Base-by-base conservation (phyloP, 108 stramenopile species). In the Stephanodiscus minutulus region DNA sequence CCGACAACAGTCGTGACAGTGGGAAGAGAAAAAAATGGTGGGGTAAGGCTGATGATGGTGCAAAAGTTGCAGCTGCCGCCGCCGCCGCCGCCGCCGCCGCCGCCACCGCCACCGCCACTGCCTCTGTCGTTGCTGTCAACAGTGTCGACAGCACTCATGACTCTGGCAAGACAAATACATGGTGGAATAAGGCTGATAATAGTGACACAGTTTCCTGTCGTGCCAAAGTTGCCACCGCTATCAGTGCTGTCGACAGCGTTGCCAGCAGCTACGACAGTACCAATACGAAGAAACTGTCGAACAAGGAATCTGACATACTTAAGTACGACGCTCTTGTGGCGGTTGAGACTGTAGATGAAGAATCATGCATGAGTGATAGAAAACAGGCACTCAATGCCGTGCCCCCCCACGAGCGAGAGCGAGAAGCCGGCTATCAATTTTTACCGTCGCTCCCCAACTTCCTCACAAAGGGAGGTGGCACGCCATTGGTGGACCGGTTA, bases 401-500 rank as follows among this genome's bases (percentile, higher is more conserved):
- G 50, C 22, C 6, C 1, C 20, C 50, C 6, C 1, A 1, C 50
- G 1, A 25, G 20, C 50, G 50, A 52, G 18, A 52, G 18, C 50
- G 6, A 25, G 50, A 6, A 24, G 18, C 50, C 0, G 50, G 22
- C 22, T 20, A 4, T 24, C 22, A 52, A 1, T 21, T 52, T 52
- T 25, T 52, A 10, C 20, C 50, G 1, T 25, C 50, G 10, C n/a
- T 52, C 18, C 24, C 50, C 12, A 52, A 52, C 20, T 52, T 21
- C 20, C 10, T 24, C 25, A 9, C 28, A 31, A 57, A n/a, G n/a
- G n/a, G 3, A 10, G 35, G 35, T 59, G 7, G 17, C 13, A 35
- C 29, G 4, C 35, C 58, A 59, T 20, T 59, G 7, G 58, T 59
- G 1, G 58, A 59, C 58, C 58, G 58, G 2, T 18, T 59, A 3